A percentile compares a stretch with the other conserved stretches of the same genome.
Conservation (phyloP, 495 filamentous ascomycete species). For the Penicillium coprophilum region DNA sequence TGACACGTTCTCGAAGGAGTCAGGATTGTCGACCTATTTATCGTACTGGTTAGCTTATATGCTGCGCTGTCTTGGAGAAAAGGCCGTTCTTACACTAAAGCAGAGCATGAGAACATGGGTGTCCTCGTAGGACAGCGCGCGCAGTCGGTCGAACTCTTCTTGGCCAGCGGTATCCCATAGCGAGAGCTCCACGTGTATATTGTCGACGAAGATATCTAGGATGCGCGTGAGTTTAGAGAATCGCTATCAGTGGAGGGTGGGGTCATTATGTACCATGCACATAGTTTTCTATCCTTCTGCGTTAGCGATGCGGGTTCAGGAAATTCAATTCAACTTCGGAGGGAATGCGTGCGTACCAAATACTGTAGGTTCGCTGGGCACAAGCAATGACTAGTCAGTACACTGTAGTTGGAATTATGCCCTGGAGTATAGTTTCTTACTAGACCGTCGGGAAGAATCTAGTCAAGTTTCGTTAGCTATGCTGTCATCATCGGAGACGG, state of each 20-base stretch:
- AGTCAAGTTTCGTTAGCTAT: constrained; percentile 23
- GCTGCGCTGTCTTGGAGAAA: not conserved
- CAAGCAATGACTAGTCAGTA: constrained; percentile 30
- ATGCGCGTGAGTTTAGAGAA: constrained; percentile 18
- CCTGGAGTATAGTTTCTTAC: constrained; percentile 43
- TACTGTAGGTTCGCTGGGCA: constrained; percentile 80
- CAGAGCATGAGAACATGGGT: constrained; percentile 98
- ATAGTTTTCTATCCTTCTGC: constrained; percentile 75
- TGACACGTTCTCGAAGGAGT: constrained; percentile 96
- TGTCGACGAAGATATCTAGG: constrained; percentile 95
- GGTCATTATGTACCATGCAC: constrained; percentile 73
- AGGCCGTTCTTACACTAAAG: constrained; percentile 63
- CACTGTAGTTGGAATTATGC: not conserved
- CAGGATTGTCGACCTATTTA: constrained; percentile 76
- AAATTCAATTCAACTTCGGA: not conserved
- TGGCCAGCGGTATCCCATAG: constrained; percentile 98
- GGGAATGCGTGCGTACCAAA: constrained; percentile 59
- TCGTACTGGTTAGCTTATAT: constrained; percentile 13
- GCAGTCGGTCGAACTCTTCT: constrained; percentile 97
- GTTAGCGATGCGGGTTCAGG: constrained; percentile 29
- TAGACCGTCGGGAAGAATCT: constrained; percentile 99
- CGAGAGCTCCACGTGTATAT: constrained; percentile 91
- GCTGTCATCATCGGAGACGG: not conserved
- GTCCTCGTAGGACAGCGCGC: constrained; percentile 94
- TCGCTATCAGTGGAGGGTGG: not conserved